Conservation (phyloP, 148 eudicot species). For the Rheum nobile region DNA sequence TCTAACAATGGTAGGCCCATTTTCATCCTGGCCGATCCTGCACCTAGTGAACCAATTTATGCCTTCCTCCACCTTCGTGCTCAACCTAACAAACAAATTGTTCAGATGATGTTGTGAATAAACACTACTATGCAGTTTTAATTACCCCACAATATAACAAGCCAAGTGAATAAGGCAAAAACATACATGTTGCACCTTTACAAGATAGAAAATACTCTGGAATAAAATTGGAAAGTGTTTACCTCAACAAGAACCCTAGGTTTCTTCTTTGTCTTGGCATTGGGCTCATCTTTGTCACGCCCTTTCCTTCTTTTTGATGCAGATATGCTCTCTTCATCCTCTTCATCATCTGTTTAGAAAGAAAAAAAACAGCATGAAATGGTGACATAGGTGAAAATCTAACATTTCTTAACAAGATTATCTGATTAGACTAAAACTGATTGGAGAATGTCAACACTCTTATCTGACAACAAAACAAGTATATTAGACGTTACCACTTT, state of each 20-base stretch:
- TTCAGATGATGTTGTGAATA: neutral
- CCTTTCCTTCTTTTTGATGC: constrained; percentile 27
- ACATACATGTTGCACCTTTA: too few species aligned
- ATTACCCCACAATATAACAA: neutral
- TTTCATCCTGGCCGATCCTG: too few species aligned
- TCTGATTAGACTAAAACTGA: neutral
- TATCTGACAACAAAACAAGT: neutral
- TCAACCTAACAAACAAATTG: constrained; percentile 30
- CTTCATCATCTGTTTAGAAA: constrained; percentile 38
- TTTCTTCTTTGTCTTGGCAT: constrained; percentile 56
- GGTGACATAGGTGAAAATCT: neutral
- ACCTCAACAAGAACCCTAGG: constrained; percentile 76
- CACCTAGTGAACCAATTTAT: neutral
- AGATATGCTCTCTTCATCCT: constrained; percentile 31
- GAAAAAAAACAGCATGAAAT: neutral
- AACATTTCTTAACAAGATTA: neutral
- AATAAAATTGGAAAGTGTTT: constrained; percentile 6
- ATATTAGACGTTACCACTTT: constrained; percentile 16
- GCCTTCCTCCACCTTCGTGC: constrained; percentile 24
- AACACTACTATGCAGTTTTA: neutral
- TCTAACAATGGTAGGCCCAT: too few species aligned
- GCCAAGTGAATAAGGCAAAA: neutral
- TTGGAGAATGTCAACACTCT: neutral
- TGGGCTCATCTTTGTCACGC: constrained; percentile 28
- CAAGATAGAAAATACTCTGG: neutral